Base-by-base conservation (phyloP, 2,329 filamentous ascomycete species). In the Alternaria sp. region DNA sequence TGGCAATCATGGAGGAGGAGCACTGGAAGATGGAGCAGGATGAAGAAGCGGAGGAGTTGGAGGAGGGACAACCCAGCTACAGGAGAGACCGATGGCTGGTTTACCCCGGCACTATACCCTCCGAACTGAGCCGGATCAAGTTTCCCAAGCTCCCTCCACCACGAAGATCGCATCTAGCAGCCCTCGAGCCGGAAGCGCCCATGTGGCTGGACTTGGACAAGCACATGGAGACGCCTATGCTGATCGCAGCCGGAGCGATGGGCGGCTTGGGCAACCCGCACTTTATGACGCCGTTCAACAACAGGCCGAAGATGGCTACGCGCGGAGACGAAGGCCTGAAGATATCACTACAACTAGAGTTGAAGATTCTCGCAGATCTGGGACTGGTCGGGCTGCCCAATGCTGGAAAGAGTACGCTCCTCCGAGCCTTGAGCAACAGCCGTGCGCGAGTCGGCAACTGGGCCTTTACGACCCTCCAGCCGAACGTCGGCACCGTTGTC, bases 381-480 rank as follows among this genome's bases (percentile, higher is more conserved):
- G 96, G 96, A 0, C 86, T 99, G 3, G 96, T 99, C 15, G 96
- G 96, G 1, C 87, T 98, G 15, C 96, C 96, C 2, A 99, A 99
- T 78, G 96, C 95, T 5, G 96, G 96, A 9, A 99, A 99, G 81
- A 96, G 92, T 77, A 98, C 96, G 0, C 85, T 99, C 2, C 86
- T 98, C 15, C 90, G 96, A 17, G 90, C 94, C 4, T 83, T 99
- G 72, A 97, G 90, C 72, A 94, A 94, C 78, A 96, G 92, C 77
- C 90, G 93, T 63, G 93, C 96, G 2, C 88, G 96, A 43, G 89
- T 99, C 5, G 96, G 96, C 44, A 90, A 92, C 77, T 99, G 96
- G 96, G 95, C 93, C 10, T 99, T 99, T 79, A 99, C 96, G 4
- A 99, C 96, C 0, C 85, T 99, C 9, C 91, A 94, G 70, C 96